Conservation (phyloP, 2,329 filamentous ascomycete species). For the Arthrobotrys musiformis region DNA sequence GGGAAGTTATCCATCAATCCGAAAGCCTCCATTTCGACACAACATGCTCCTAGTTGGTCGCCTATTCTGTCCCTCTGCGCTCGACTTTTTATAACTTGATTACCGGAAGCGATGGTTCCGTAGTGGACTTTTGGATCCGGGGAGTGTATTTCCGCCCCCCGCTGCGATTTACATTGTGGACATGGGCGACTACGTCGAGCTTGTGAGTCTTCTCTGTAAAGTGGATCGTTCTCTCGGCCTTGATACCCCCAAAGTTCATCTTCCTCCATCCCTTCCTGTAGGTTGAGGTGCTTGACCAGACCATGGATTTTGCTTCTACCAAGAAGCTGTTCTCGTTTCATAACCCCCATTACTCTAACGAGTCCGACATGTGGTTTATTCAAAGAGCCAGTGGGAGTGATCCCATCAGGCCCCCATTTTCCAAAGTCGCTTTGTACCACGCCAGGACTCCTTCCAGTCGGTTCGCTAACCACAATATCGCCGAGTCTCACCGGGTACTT, state of each 20-base stretch:
- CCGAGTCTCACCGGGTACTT: background rate
- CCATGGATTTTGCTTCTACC: background rate
- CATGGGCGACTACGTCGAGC: background rate
- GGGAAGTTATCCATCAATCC: constrained; percentile 4
- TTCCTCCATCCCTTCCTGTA: background rate
- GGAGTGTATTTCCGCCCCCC: background rate
- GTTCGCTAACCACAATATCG: background rate
- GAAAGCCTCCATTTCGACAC: constrained; percentile 25
- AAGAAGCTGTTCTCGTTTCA: background rate
- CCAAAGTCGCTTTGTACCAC: constrained; percentile 27
- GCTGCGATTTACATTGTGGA: background rate
- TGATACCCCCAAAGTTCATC: background rate
- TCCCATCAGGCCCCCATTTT: background rate
- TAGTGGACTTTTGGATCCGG: background rate
- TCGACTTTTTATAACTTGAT: constrained; percentile 4
- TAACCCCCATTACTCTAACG: background rate
- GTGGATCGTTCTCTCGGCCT: background rate
- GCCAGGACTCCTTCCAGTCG: background rate
- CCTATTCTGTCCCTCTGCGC: background rate
- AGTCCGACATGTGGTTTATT: background rate
- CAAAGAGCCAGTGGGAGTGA: background rate
- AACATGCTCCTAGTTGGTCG: background rate
- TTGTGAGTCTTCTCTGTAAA: background rate
- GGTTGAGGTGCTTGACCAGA: background rate
- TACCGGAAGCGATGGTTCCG: constrained; percentile 9